Evolutionary conservation across 768 basidiomycete genomes (phyloP).

Genomic region (Lentinula aciculospora): DNA sequence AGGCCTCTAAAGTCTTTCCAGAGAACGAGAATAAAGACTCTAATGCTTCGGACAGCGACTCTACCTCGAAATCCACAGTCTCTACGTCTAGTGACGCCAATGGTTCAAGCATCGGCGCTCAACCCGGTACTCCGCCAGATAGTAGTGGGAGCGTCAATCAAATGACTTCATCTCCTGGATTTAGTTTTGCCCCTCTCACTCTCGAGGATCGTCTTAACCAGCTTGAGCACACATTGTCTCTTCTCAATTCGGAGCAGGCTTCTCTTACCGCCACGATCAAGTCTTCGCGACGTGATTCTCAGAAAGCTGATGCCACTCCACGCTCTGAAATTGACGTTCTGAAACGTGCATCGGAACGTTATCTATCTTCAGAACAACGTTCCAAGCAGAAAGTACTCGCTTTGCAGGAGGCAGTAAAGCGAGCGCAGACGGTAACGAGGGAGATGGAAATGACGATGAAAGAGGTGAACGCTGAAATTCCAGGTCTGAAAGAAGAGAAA

Average conservation of each 20-base stretch:
- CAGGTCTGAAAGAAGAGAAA: constrained; percentile 30
- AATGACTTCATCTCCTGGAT: constrained; percentile 6
- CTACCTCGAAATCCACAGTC: background rate
- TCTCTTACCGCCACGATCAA: constrained; percentile 68
- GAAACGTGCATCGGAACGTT: constrained; percentile 80
- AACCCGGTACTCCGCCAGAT: constrained; percentile 22
- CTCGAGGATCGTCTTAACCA: constrained; percentile 63
- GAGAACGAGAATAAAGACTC: constrained; percentile 19
- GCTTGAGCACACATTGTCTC: constrained; percentile 61
- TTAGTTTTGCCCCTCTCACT: constrained; percentile 32
- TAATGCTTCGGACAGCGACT: background rate
- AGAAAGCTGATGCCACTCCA: constrained; percentile 76
- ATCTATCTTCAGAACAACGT: constrained; percentile 67
- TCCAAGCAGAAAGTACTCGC: constrained; percentile 83
- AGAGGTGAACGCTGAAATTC: constrained; percentile 41
- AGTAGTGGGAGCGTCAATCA: constrained; percentile 19
- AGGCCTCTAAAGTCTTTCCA: background rate
- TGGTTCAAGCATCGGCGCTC: constrained; percentile 31
- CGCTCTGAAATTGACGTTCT: constrained; percentile 81
- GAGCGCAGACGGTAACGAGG: constrained; percentile 55
- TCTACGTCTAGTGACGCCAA: background rate
- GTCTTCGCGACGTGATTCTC: constrained; percentile 70
- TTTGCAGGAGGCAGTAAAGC: constrained; percentile 83
- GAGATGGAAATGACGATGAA: constrained; percentile 39
- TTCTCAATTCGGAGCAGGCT: constrained; percentile 62